Evolutionary conservation across 2,329 filamentous ascomycete genomes (phyloP), one percentile per base, ranked within the genome.

Genomic region (Coniochaeta sp.): DNA sequence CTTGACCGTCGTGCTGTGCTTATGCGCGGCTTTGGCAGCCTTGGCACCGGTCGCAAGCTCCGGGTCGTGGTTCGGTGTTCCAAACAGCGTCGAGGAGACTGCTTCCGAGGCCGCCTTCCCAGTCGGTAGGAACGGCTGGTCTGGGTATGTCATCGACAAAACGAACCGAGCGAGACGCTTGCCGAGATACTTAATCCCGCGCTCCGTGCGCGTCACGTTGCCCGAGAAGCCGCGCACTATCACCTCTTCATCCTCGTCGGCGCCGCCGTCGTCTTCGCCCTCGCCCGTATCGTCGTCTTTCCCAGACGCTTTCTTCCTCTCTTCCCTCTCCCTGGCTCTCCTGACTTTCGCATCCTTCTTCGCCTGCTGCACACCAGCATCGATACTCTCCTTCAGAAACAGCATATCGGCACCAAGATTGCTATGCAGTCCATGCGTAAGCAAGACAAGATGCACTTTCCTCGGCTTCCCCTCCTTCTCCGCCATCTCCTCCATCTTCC

Each of bases 341-440:
- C 87, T 77, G 48, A 73, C 76, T 64, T 78, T 85, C 32, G 84
- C 82, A 66, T 89, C 85, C 48, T 82, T 72, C 59, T 85, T 85
- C 26, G 89, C 86, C 64, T 92, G 83, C 60, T 76, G 85, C 4
- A 86, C 86, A 3, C 89, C 85, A 26, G 84, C 83, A 70, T 99
- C 94, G 56, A 99, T 97, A 67, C 90, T 95, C 69, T 99, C 94
- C 65, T 99, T 99, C 66, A 99, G 72, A 65, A 89, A 99, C 18
- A 99, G 75, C 94, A 99, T 96, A 66, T 99, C 94, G 20, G 91
- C 88, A 5, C 94, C 90, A 12, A 96, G 77, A 66, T 99, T 99
- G 69, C 92, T 96, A 67, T 99, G 94, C 56, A 99, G 69, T 0
- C 94, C 94, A 71, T 99, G 94, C 0, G 94, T 97, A 48, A 99